Percentiles rank a stretch among this genome's conserved stretches.
These are phyloP conservation scores for Dothiorella sarmentorum DNA, from an alignment of 2,329 filamentous ascomycete genomes.

Conservation along the genomic window DNA sequence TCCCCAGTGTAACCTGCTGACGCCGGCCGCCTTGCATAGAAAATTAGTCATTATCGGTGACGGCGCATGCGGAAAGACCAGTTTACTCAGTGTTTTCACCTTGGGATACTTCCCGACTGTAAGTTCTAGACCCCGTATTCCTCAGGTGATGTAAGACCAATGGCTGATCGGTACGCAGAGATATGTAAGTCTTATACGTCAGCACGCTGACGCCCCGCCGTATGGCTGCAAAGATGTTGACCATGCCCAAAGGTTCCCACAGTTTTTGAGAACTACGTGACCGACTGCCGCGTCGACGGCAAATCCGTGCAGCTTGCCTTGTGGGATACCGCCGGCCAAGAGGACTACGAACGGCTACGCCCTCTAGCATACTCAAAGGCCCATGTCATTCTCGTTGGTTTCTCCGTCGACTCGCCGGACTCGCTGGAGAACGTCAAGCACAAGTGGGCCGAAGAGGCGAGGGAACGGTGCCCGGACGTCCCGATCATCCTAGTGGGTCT, in stretches of 20 bases:
- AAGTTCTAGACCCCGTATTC: conserved; percentile 44
- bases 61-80: conserved; percentile 97
- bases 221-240: neutral
- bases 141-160: conserved; percentile 1
- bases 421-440: conserved; percentile 97
- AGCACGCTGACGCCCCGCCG: neutral
- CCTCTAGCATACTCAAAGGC: conserved; percentile 96
- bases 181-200: conserved; percentile 24
- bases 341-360: conserved; percentile 94
- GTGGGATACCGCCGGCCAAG: conserved; percentile 99
- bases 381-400: conserved; percentile 94
- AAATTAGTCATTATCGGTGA: conserved; percentile 97
- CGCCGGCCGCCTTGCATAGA: conserved; percentile 48
- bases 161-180: conserved; percentile 23
- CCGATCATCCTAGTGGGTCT: conserved; percentile 94
- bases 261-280: conserved; percentile 99
- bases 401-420: conserved; percentile 91
- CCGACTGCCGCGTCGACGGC: conserved; percentile 95
- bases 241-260: conserved; percentile 70
- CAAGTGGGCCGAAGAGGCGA: conserved; percentile 98
- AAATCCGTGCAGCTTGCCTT: conserved; percentile 97
- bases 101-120: conserved; percentile 97
- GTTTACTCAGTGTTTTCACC: conserved; percentile 94
- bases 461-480: conserved; percentile 83
- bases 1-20: conserved; percentile 17